Percentiles rank a stretch among this genome's conserved stretches.
Evolutionary conservation across 768 basidiomycete genomes (phyloP).

Genomic region (Cystobasidium ongulense): DNA sequence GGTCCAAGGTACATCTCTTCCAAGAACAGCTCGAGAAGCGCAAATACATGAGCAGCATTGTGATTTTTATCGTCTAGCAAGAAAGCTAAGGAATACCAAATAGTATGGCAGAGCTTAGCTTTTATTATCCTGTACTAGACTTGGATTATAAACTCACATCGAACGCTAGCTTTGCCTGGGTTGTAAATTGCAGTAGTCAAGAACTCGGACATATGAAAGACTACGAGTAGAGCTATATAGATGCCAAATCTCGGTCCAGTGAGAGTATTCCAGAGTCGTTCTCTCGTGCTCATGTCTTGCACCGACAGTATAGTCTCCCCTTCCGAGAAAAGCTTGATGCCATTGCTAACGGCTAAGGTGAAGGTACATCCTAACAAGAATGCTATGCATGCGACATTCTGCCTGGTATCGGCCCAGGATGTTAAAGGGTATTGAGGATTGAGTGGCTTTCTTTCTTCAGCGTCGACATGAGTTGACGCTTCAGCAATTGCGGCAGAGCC

Average conservation of each 20-base stretch:
- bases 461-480: neutral
- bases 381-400: slow-evolving; percentile 66
- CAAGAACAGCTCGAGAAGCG: slow-evolving; percentile 69
- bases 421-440: slow-evolving; percentile 4
- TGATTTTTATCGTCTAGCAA: slow-evolving; percentile 81
- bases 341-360: slow-evolving; percentile 54
- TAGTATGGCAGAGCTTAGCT: neutral
- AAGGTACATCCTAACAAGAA: slow-evolving; percentile 75
- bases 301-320: neutral
- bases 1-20: slow-evolving; percentile 42
- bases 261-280: slow-evolving; percentile 39
- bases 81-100: slow-evolving; percentile 58
- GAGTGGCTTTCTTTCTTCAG: neutral
- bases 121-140: neutral
- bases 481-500: neutral
- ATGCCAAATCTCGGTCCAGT: slow-evolving; percentile 68
- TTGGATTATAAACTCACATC: slow-evolving; percentile 58
- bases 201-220: slow-evolving; percentile 91
- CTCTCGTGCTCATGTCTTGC: neutral
- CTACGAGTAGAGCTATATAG: slow-evolving; percentile 71
- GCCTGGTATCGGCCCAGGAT: slow-evolving; percentile 53
- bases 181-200: slow-evolving; percentile 95
- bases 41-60: slow-evolving; percentile 70
- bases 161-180: slow-evolving; percentile 77
- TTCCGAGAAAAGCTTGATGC: neutral